These are phyloP conservation scores for Neurospora terricola DNA, from an alignment of 495 filamentous ascomycete genomes.

Conservation along the genomic window DNA sequence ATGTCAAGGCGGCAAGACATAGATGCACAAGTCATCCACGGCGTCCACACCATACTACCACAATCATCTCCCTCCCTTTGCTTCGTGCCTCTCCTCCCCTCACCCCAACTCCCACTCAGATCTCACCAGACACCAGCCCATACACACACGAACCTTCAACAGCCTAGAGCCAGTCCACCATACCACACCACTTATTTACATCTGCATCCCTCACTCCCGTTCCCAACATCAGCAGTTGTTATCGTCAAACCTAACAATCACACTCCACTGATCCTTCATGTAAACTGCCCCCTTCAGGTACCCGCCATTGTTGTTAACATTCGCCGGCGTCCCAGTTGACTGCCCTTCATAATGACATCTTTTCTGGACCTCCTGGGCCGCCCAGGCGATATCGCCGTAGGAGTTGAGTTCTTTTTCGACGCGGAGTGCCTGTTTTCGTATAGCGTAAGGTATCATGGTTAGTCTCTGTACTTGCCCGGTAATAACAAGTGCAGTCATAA, in stretches of 20 bases:
- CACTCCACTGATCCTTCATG: neutral
- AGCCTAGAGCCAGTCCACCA: neutral
- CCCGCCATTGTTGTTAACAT: neutral
- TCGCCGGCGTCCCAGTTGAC: neutral
- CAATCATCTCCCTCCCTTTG: neutral
- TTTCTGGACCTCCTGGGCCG: neutral
- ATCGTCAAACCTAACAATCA: neutral
- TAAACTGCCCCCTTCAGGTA: neutral
- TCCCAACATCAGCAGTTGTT: neutral
- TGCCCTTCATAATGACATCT: neutral
- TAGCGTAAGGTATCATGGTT: too few species aligned
- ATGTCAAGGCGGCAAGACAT: too few species aligned
- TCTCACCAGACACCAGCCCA: neutral
- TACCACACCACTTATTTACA: neutral
- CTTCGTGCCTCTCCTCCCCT: neutral
- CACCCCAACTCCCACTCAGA: neutral
- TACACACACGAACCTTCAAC: neutral
- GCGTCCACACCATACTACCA: neutral
- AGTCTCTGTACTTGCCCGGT: too few species aligned
- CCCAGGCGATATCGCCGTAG: neutral
- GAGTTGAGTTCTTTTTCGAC: neutral
- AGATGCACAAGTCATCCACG: too few species aligned
- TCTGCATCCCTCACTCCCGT: neutral
- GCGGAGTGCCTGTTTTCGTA: neutral
- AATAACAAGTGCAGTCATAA: too few species aligned